Conservation (phyloP, 179 eudicot species). For the Silene coronaria region DNA sequence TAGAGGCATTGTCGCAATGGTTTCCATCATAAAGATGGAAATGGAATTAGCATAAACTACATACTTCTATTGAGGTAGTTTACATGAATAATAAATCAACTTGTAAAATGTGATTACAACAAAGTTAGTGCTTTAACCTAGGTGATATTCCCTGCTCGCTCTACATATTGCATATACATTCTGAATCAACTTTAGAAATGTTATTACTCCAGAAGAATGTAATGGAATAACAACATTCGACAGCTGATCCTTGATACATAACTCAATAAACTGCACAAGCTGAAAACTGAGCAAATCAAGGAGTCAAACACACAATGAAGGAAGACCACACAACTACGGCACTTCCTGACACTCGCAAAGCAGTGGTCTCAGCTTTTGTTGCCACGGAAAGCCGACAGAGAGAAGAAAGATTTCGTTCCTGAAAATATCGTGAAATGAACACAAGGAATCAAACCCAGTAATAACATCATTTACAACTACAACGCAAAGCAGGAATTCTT, state of each 20-base stretch:
- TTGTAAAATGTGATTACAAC: constrained; percentile 20
- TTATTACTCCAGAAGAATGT: constrained; percentile 18
- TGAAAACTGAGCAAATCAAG: constrained; percentile 22
- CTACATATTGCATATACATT: constrained; percentile 24
- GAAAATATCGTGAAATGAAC: constrained; percentile 36
- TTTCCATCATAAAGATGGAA: constrained; percentile 2
- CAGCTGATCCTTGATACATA: constrained; percentile 21
- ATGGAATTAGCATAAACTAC: constrained; percentile 9
- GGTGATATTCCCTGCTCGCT: constrained; percentile 15
- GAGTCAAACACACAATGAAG: constrained; percentile 19
- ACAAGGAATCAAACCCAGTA: background rate
- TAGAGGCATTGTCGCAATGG: background rate
- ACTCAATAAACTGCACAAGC: constrained; percentile 24
- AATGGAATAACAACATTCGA: constrained; percentile 22
- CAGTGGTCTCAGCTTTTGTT: constrained; percentile 52
- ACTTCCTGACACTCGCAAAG: constrained; percentile 20
- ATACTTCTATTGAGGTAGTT: constrained; percentile 5
- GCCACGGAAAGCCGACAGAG: constrained; percentile 94
- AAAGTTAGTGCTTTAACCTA: constrained; percentile 23
- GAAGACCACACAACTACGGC: constrained; percentile 19
- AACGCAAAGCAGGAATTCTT: background rate
- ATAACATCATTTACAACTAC: background rate
- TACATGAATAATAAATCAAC: constrained; percentile 9
- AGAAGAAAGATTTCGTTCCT: constrained; percentile 97
- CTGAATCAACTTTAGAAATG: constrained; percentile 8